phyloP scores from a whole-genome alignment of 2,329 filamentous ascomycete genomes.

The Lachnum nothofagi region DNA sequence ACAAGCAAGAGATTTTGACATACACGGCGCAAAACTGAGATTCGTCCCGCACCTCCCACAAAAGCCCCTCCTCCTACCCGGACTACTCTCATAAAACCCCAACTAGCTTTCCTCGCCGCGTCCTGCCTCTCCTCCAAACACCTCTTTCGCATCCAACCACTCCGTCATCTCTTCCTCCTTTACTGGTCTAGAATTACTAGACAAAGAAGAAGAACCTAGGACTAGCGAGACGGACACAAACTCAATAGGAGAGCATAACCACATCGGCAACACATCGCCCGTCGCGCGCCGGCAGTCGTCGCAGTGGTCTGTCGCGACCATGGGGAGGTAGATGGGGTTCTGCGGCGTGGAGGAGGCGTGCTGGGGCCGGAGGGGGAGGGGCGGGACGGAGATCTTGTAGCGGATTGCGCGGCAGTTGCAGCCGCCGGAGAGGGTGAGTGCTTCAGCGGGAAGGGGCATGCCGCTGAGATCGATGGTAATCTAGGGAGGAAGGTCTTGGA shows the following conservation, averaged over 20 bases:
- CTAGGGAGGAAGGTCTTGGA: too few relatives aligned
- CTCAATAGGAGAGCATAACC: background rate
- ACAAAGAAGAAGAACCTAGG: too few relatives aligned
- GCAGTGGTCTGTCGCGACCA: slow-evolving; percentile 2
- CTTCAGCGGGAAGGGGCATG: slow-evolving; percentile 1
- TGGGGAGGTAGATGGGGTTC: background rate
- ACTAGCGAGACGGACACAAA: too few relatives aligned
- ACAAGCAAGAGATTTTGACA: too few relatives aligned
- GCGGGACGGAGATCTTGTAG: background rate
- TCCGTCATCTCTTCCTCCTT: background rate
- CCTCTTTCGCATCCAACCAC: background rate
- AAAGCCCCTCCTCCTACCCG: background rate
- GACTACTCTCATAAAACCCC: background rate
- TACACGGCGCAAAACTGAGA: too few relatives aligned
- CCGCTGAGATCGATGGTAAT: too few relatives aligned
- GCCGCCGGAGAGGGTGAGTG: background rate
- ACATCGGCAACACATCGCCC: background rate
- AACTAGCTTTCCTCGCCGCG: background rate
- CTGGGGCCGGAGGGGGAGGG: background rate
- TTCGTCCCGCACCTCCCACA: slow-evolving; percentile 1
- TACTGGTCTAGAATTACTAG: too few relatives aligned
- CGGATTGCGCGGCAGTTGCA: slow-evolving; percentile 4
- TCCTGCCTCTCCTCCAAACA: slow-evolving; percentile 1
- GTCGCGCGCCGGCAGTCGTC: slow-evolving; percentile 1
- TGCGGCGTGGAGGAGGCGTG: background rate